phyloP scores from a whole-genome alignment of 306 rosid genomes.

The Quillaja saponaria region DNA sequence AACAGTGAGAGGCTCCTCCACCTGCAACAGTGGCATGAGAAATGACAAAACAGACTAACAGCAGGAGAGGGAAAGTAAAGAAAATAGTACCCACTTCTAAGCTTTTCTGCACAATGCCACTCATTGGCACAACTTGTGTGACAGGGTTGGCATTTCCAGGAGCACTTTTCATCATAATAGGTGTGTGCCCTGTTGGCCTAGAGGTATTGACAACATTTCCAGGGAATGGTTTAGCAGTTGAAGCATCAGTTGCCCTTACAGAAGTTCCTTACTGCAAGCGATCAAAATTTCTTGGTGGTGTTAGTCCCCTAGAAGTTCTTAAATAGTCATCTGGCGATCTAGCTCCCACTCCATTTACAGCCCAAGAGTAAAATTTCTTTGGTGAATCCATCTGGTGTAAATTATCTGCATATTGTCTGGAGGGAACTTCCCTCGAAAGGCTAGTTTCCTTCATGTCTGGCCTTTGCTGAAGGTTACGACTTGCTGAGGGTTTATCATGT shows the following conservation, averaged over 20 bases:
- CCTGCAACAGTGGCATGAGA: conserved; percentile 32
- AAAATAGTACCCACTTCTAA: conserved; percentile 38
- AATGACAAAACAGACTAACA: neutral
- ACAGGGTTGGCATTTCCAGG: conserved; percentile 38
- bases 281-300: conserved; percentile 41
- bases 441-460: conserved; percentile 32
- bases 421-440: conserved; percentile 22
- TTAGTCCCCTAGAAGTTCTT: conserved; percentile 26
- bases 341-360: conserved; percentile 34
- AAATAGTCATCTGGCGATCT: conserved; percentile 41
- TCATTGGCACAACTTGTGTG: conserved; percentile 31
- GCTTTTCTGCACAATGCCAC: conserved; percentile 33
- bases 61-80: neutral
- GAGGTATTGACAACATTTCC: conserved; percentile 35
- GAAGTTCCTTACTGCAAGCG: conserved; percentile 34
- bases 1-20: conserved; percentile 46
- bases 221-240: conserved; percentile 36
- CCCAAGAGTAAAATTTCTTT: conserved; percentile 28
- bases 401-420: conserved; percentile 39
- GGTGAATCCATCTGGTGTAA: conserved; percentile 33
- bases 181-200: conserved; percentile 32
- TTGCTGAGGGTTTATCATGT: conserved; percentile 33
- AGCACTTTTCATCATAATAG: conserved; percentile 26
- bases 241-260: conserved; percentile 30
- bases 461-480: conserved; percentile 30